A percentile compares a stretch with the other conserved stretches of the same genome.
Conservation (phyloP, 306 rosid genomes). For the Sechiopsis laciniata region DNA sequence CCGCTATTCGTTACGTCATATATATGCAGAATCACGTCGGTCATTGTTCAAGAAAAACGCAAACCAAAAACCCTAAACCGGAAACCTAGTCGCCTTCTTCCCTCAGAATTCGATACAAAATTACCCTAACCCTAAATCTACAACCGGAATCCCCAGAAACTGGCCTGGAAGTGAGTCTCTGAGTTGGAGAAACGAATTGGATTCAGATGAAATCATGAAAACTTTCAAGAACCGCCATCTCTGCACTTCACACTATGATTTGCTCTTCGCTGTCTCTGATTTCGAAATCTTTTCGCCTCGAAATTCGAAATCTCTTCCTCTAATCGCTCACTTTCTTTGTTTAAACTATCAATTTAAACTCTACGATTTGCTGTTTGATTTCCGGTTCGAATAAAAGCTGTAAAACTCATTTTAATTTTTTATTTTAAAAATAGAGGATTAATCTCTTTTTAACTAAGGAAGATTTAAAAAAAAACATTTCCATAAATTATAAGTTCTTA, state of each 20-base stretch:
- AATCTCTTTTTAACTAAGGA: too few relatives aligned
- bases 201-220: slow-evolving; percentile 11
- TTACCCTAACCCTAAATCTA: slow-evolving; percentile 18
- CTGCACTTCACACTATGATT: slow-evolving; percentile 13
- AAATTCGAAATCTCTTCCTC: neutral
- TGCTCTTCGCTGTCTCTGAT: too few relatives aligned
- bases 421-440: too few relatives aligned
- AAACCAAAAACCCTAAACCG: slow-evolving; percentile 15
- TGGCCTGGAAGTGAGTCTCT: neutral
- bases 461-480: too few relatives aligned
- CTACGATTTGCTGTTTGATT: too few relatives aligned
- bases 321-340: too few relatives aligned
- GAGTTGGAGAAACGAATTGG: neutral
- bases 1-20: slow-evolving; percentile 98
- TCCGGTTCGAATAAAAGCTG: too few relatives aligned
- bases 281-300: neutral
- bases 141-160: neutral
- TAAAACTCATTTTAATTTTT: too few relatives aligned
- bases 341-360: too few relatives aligned
- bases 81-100: neutral
- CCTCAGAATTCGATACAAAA: neutral
- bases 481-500: too few relatives aligned
- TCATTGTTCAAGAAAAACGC: slow-evolving; percentile 41
- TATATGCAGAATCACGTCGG: slow-evolving; percentile 76
- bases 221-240: neutral